Base-by-base conservation (phyloP, 2,329 filamentous ascomycete genomes). In the Aureobasidium melanogenum region DNA sequence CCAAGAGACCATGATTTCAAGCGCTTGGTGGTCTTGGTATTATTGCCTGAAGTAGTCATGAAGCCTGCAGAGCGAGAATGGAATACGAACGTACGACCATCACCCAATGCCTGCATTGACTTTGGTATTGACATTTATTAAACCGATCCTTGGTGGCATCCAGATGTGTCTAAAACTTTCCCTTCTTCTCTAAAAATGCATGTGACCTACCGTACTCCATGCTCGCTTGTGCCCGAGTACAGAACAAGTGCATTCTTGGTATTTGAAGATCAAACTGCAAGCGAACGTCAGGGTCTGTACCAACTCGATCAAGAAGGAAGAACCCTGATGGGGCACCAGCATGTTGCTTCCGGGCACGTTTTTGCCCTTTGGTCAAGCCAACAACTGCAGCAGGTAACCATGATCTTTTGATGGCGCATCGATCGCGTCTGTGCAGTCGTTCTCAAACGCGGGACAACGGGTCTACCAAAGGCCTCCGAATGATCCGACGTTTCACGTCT, bases 381-480 rank as follows among this genome's bases (percentile, higher is more conserved):
- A 30, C 24, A 28, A 32, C 44, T 47, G 44, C 44, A 47, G 10
- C 30, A 32, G 22, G 54, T 43, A 19, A 36, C 54, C 14, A 26
- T 47, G 28, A 19, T 9, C 54, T 36, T 19, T 36, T 19, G 19
- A 57, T 46, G 41, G 54, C 41, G 54, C 26, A 38, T 46, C 52
- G 15, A 22, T 32, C 30, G 12, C n/a, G 55, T 38, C 55, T 48
- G 44, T 41, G 56, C 44, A 44, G 17, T 48, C 43, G 22, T 28
- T 50, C 56, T 59, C 56, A 59, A 59, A 59, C 56, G 56, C 56
- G 56, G 56, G 34, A 50, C 22, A 48, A 59, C 32, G 38, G 56
- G 43, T 41, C 9, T 19, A 44, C 24, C 56, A 48, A 59, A 12
- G 41, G 6, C 17, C 56, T 59, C 44, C 56, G 36, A 30, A 28